Evolutionary conservation across 2,329 filamentous ascomycete genomes (phyloP).

Genomic region (Colletotrichum aenigma): DNA sequence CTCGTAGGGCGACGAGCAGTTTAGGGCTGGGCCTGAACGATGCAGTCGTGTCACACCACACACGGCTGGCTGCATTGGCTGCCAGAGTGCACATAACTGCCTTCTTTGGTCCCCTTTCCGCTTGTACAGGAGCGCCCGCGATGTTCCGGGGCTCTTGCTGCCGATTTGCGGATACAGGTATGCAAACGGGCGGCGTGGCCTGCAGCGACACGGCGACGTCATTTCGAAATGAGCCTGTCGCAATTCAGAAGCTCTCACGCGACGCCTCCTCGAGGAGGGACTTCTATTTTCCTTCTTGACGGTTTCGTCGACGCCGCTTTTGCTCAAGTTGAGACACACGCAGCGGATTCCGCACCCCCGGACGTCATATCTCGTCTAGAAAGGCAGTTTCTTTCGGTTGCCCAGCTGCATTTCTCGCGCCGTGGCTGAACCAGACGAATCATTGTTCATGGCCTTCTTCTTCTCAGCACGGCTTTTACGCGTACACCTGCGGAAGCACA

Average conservation of each 20-base stretch:
- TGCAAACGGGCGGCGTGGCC: not conserved
- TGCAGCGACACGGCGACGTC: not conserved
- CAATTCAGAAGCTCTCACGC: not conserved
- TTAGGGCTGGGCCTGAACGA: conserved; percentile 10
- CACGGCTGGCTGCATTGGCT: conserved; percentile 3
- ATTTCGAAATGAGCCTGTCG: not conserved
- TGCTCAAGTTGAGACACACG: not conserved
- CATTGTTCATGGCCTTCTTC: not conserved
- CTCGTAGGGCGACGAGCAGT: conserved; percentile 5
- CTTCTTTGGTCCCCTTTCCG: not conserved
- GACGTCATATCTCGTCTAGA: not conserved
- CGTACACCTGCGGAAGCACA: not conserved
- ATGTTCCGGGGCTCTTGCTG: not conserved
- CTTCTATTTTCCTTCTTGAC: not conserved
- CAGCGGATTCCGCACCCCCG: not conserved
- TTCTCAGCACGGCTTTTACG: not conserved
- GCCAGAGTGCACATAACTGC: not conserved
- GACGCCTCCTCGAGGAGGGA: not conserved
- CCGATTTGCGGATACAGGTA: not conserved
- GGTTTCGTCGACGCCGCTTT: not conserved
- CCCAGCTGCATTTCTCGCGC: not conserved
- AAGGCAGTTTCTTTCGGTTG: not conserved
- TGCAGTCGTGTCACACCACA: not conserved
- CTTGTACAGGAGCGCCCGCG: not conserved
- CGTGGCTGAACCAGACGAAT: not conserved